Evolutionary conservation across 257 asterid species (phyloP), one percentile per base, ranked within the genome.

Genomic region (Solanum chmielewskii): DNA sequence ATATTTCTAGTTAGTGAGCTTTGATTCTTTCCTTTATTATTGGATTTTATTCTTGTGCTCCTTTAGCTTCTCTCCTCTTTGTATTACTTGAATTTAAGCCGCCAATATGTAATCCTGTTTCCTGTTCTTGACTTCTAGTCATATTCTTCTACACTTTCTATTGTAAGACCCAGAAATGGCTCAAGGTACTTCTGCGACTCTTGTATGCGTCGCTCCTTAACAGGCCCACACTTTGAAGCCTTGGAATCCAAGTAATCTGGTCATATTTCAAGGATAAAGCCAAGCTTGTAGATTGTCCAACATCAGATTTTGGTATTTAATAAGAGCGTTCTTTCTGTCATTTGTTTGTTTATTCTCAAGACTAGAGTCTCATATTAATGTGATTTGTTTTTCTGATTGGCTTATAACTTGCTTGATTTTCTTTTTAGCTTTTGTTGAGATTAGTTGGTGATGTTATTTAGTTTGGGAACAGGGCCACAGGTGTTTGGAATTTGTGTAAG

Each of bases 401-500:
- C 47, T 69, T n/a, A 21, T 9, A 75, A 35, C 33, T 74, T 60
- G 13, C 41, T 76, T 86, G 69, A 31, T 47, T 27, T 76, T 70
- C 29, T 66, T 69, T 5, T 12, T 69, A 73, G 87, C 18, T 29
- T 41, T 62, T 16, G 13, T 52, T 52, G 75, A 52, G 31, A 31
- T 64, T 45, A 60, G 83, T 14, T 69, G 68, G 27, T 77, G 74
- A 64, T 60, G 76, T 73, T n/a, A 37, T 85, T 60, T 35, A 20
- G 49, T 20, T 60, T 69, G 33, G 33, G 13, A 85, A 13, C 11
- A 75, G 44, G 35, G 83, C 86, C 86, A 87, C 90, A 89, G 91
- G 87, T 86, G 88, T 41, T 66, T 78, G 85, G 71, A 88, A 66
- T 84, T 85, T n/a, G 85, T 87, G 88, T 23, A 86, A 87, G 52